These are phyloP conservation scores for Xylaria scruposa DNA, from an alignment of 495 filamentous ascomycete genomes.

Conservation along the genomic window DNA sequence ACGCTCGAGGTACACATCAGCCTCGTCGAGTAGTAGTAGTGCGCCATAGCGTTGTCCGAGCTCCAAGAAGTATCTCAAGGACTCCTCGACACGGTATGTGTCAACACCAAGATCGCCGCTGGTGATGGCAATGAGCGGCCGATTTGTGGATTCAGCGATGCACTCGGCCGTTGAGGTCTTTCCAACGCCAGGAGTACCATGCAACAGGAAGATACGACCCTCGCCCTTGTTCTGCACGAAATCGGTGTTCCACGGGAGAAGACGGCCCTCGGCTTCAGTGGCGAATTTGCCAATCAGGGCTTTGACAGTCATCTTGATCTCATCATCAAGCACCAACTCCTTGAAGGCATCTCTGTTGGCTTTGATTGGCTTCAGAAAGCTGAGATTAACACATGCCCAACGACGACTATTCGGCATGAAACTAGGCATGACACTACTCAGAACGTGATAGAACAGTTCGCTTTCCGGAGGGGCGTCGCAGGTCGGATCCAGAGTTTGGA, in stretches of 20 bases:
- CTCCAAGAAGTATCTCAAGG: conserved; percentile 58
- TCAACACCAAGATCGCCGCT: conserved; percentile 61
- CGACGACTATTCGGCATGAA: conserved; percentile 40
- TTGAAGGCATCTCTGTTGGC: conserved; percentile 16
- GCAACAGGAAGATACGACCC: conserved; percentile 43
- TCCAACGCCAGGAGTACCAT: conserved; percentile 61
- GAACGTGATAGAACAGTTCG: conserved; percentile 35
- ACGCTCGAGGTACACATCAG: conserved; percentile 59
- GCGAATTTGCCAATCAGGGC: conserved; percentile 15
- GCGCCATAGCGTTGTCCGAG: conserved; percentile 59
- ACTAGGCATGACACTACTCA: conserved; percentile 36
- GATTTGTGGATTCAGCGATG: conserved; percentile 56
- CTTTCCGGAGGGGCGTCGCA: conserved; percentile 35
- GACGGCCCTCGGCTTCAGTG: conserved; percentile 12
- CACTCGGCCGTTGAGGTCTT: conserved; percentile 66
- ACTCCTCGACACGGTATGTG: conserved; percentile 51
- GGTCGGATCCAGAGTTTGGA: conserved; percentile 40
- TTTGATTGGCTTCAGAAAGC: conserved; percentile 15
- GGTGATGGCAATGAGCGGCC: conserved; percentile 60
- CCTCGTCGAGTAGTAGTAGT: conserved; percentile 60
- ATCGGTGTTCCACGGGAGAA: conserved; percentile 20
- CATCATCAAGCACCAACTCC: conserved; percentile 17
- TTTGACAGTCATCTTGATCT: conserved; percentile 23
- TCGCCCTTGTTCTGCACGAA: conserved; percentile 30
- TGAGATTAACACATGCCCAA: conserved; percentile 34